phyloP scores from a whole-genome alignment of 164 flowering plant species.

The Berberis vulgaris region DNA sequence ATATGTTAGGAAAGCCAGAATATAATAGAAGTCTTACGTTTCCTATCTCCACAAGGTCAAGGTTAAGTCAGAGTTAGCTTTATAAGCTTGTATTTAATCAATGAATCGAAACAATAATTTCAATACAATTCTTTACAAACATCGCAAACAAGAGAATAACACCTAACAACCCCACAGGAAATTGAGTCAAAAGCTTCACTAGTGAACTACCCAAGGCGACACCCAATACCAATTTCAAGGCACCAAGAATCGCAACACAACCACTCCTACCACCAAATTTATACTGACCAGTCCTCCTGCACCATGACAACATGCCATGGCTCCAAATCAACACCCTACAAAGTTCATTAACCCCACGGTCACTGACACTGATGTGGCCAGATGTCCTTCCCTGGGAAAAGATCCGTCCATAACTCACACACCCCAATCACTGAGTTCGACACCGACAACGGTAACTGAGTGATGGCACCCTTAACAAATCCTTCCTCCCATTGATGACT shows the following conservation, averaged over 20 bases:
- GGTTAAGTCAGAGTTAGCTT: too few relatives aligned
- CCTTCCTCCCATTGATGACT: constrained; percentile 62
- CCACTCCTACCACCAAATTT: constrained; percentile 87
- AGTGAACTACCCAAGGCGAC: constrained; percentile 58
- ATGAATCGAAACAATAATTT: too few relatives aligned
- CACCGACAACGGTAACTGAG: constrained; percentile 61
- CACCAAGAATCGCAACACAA: constrained; percentile 66
- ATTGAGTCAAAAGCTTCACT: constrained; percentile 44
- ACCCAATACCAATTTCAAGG: constrained; percentile 56
- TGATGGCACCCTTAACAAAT: constrained; percentile 61
- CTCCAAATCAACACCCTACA: constrained; percentile 79
- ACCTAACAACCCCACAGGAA: constrained; percentile 77
- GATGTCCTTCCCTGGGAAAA: constrained; percentile 53
- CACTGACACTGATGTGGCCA: constrained; percentile 46
- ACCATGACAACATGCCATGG: constrained; percentile 82
- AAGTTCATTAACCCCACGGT: constrained; percentile 67
- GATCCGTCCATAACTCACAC: constrained; percentile 52
- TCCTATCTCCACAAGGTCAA: too few relatives aligned
- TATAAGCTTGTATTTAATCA: too few relatives aligned
- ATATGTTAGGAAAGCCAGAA: too few relatives aligned
- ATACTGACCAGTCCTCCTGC: constrained; percentile 86
- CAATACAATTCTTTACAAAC: too few relatives aligned
- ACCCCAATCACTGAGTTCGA: constrained; percentile 70
- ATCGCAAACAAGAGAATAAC: constrained; percentile 67
- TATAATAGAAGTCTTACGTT: too few relatives aligned